Evolutionary conservation across 352 stramenopile genomes (phyloP), one percentile per base, ranked within the genome.

Genomic region (Phytophthora fragariae): DNA sequence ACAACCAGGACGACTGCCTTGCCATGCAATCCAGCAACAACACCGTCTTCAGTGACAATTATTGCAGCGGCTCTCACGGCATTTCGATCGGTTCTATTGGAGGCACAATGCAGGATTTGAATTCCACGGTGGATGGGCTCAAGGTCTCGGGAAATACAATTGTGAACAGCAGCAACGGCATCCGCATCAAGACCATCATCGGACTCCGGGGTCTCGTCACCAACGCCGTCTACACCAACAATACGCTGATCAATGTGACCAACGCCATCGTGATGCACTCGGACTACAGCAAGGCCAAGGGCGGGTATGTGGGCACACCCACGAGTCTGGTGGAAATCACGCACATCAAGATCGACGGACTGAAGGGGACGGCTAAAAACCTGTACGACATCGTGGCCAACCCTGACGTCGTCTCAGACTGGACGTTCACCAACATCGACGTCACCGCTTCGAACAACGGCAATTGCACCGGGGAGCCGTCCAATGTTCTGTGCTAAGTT

Each of bases 131-230:
- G 11, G 8, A 24, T 3, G 52, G 52, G 1, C 52, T 57, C 19
- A 57, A 1, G 5, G 12, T 72, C 24, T 11, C 46, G 19, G 46
- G 56, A 10, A 72, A 72, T 21, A 65, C 37, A 31, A 66, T 66
- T 31, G 31, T 61, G 33, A 41, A 72, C 65, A 72, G 56, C 8
- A 57, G 17, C 55, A 66, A 72, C 56, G 52, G 52, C 24, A 33
- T 57, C 52, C 52, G 52, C 15, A 57, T 37, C 24, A 57, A 57
- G 52, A 57, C 52, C 24, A 57, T 57, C 24, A 41, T 57, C 27
- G 52, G 27, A 7, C 52, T 57, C 11, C 24, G 64, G 27, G 63
- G 54, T 4, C 53, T 64, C 17, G 63, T 70, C 21, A 33, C 47
- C 19, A 31, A 55, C 21, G 47, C 21, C 8, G 10, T 31, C n/a